phyloP scores from a whole-genome alignment of 352 stramenopile species.

The Pythium vanterpoolii region DNA sequence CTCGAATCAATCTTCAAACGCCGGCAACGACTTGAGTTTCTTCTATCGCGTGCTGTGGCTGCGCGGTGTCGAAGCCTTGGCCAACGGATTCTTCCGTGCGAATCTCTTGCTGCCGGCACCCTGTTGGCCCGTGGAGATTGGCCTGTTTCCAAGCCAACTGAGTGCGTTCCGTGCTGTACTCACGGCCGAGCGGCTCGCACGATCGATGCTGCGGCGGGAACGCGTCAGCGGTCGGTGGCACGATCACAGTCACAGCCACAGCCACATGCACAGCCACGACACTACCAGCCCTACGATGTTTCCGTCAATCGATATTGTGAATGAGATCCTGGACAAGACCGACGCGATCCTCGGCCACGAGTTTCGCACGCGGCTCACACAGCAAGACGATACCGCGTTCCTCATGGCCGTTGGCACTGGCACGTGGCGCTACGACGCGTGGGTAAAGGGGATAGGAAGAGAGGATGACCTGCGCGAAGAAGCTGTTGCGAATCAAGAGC shows the following conservation, averaged over 20 bases:
- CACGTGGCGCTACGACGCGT: constrained; percentile 38
- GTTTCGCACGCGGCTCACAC: constrained; percentile 38
- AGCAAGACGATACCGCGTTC: constrained; percentile 38
- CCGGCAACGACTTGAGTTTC: constrained; percentile 3
- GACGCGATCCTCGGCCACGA: constrained; percentile 36
- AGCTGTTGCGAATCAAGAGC: constrained; percentile 25
- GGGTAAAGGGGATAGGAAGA: constrained; percentile 44
- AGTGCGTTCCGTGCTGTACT: constrained; percentile 54
- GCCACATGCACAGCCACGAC: too few relatives aligned
- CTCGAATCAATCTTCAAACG: too few relatives aligned
- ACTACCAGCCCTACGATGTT: constrained; percentile 21
- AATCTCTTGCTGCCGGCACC: constrained; percentile 33
- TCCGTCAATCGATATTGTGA: constrained; percentile 34
- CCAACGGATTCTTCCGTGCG: constrained; percentile 63
- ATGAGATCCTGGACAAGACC: constrained; percentile 50
- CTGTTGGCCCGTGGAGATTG: constrained; percentile 46
- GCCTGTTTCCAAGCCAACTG: constrained; percentile 51
- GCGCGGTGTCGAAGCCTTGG: constrained; percentile 55
- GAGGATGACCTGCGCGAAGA: constrained; percentile 45
- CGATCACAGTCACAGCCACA: neutral
- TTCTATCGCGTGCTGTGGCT: constrained; percentile 72
- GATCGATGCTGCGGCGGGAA: constrained; percentile 41
- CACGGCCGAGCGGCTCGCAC: constrained; percentile 48
- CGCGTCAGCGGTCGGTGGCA: constrained; percentile 28
- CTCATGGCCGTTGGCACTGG: constrained; percentile 31